Evolutionary conservation across 2,329 filamentous ascomycete species (phyloP).

Genomic region (Aspergillus hiratsukae): DNA sequence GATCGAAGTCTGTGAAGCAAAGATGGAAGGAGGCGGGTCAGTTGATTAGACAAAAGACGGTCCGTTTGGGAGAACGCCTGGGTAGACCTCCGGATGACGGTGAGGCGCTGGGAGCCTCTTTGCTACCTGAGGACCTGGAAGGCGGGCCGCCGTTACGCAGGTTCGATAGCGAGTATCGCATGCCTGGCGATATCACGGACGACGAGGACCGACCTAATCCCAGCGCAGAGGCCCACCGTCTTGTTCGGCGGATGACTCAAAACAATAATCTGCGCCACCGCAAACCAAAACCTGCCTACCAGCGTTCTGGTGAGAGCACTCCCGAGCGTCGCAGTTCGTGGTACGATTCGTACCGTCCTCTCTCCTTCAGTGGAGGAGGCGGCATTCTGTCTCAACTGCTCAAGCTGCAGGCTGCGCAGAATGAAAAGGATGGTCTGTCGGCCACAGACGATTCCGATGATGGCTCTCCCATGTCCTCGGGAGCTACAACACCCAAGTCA

Average conservation of each 20-base stretch:
- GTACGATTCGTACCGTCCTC: conserved; percentile 19
- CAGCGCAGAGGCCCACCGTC: conserved; percentile 34
- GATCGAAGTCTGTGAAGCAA: conserved; percentile 16
- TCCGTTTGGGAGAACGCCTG: conserved; percentile 24
- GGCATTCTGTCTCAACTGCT: conserved; percentile 70
- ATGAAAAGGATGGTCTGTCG: conserved; percentile 23
- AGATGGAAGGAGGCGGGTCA: conserved; percentile 27
- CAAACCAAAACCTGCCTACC: conserved; percentile 28
- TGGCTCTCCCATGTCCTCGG: conserved; percentile 24
- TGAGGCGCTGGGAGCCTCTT: conserved; percentile 24
- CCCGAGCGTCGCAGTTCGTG: conserved; percentile 26
- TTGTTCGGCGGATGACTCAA: conserved; percentile 34
- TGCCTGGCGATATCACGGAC: conserved; percentile 13
- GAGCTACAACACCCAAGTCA: conserved; percentile 21
- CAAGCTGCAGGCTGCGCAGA: conserved; percentile 59
- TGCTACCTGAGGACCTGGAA: conserved; percentile 29
- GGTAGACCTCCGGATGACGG: conserved; percentile 30
- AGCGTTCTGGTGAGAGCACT: conserved; percentile 29
- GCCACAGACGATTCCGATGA: conserved; percentile 30
- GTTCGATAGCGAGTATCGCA: conserved; percentile 17
- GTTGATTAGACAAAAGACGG: conserved; percentile 27
- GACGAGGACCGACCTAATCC: conserved; percentile 20
- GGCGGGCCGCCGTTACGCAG: conserved; percentile 19
- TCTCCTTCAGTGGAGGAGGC: conserved; percentile 24
- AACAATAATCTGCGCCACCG: conserved; percentile 22